Evolutionary conservation across 2,329 filamentous ascomycete species (phyloP).

Genomic region (Ophiostoma ulmi): DNA sequence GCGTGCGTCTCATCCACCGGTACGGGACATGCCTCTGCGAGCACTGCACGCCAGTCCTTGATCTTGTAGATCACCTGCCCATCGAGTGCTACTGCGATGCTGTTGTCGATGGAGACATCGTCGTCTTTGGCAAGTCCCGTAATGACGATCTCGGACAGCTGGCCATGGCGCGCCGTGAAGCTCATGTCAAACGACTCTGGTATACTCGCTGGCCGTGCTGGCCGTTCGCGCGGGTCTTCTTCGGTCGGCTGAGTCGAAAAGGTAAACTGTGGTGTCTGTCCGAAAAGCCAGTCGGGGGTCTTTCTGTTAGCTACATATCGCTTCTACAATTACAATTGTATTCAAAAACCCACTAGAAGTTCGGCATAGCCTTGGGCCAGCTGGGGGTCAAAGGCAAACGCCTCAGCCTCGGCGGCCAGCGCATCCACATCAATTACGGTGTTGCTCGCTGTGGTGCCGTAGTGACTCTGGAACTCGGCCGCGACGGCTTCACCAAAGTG

Average conservation of each 20-base stretch:
- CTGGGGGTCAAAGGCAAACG: constrained; percentile 37
- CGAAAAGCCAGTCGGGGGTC: constrained; percentile 71
- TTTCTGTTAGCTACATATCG: constrained; percentile 29
- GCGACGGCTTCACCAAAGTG: constrained; percentile 54
- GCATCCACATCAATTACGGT: constrained; percentile 45
- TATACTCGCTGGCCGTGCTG: constrained; percentile 45
- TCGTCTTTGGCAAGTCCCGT: constrained; percentile 28
- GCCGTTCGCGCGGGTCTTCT: constrained; percentile 53
- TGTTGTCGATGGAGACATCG: background rate
- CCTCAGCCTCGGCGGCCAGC: constrained; percentile 37
- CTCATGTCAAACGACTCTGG: constrained; percentile 36
- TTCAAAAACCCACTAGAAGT: constrained; percentile 35
- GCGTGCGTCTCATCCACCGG: constrained; percentile 17
- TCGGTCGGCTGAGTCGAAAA: constrained; percentile 59
- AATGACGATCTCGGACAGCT: constrained; percentile 33
- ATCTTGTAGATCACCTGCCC: constrained; percentile 31
- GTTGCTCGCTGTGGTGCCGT: constrained; percentile 43
- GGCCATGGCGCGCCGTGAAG: constrained; percentile 40
- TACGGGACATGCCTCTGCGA: constrained; percentile 26
- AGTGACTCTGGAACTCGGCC: constrained; percentile 62
- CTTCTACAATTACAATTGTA: no score
- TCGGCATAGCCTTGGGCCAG: constrained; percentile 54
- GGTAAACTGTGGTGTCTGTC: constrained; percentile 79
- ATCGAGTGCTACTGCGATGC: constrained; percentile 26
- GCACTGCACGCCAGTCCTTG: constrained; percentile 31